These are phyloP conservation scores for Rhizopus stolonifer DNA, from an alignment of 371 early-diverging fungal species.

Conservation along the genomic window DNA sequence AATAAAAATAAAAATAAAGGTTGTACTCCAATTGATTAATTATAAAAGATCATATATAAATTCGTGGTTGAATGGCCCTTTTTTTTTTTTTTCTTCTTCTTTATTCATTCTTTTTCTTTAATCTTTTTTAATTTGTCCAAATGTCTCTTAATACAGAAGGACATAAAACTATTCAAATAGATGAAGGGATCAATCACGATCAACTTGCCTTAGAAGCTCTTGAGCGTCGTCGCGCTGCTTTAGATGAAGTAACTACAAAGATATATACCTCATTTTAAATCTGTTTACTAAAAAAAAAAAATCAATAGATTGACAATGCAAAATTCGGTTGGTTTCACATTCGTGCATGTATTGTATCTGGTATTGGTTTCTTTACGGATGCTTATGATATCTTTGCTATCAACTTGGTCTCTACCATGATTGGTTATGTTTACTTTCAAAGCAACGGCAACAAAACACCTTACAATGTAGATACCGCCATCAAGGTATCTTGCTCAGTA, in stretches of 20 bases:
- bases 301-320: slow-evolving; percentile 48
- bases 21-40: background rate
- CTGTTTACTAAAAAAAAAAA: background rate
- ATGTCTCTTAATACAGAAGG: slow-evolving; percentile 24
- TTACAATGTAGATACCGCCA: slow-evolving; percentile 60
- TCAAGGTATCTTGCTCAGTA: slow-evolving; percentile 74
- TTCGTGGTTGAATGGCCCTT: background rate
- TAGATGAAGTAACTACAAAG: slow-evolving; percentile 34
- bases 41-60: slow-evolving; percentile 3
- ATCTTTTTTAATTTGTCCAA: slow-evolving; percentile 7
- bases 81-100: background rate
- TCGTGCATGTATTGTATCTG: slow-evolving; percentile 82
- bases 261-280: background rate
- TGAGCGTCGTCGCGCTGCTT: slow-evolving; percentile 39
- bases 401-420: slow-evolving; percentile 75
- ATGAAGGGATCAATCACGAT: slow-evolving; percentile 18
- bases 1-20: too few relatives aligned
- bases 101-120: slow-evolving; percentile 1
- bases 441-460: slow-evolving; percentile 36
- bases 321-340: slow-evolving; percentile 80
- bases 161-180: slow-evolving; percentile 23
- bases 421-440: slow-evolving; percentile 69
- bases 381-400: slow-evolving; percentile 89
- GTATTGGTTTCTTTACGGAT: slow-evolving; percentile 88
- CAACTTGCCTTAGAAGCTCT: slow-evolving; percentile 24